A percentile compares a stretch with the other conserved stretches of the same genome.
Evolutionary conservation across 345 rosid species (phyloP).

Genomic region (Salix viminalis): DNA sequence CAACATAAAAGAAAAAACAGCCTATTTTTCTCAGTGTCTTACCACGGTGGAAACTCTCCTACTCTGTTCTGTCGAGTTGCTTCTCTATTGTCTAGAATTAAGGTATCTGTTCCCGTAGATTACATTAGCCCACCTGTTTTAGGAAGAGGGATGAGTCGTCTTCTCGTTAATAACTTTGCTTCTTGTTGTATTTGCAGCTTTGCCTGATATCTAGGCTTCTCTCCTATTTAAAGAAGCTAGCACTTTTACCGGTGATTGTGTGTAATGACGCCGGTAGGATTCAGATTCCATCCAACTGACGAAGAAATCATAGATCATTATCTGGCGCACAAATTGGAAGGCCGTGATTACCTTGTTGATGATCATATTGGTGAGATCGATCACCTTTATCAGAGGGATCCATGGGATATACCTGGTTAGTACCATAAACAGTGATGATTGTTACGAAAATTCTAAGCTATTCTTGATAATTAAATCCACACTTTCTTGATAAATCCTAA

Average conservation of each 20-base stretch:
- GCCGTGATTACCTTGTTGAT: constrained; percentile 8
- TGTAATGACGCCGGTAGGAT: constrained; percentile 5
- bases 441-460: neutral
- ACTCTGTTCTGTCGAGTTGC: too few relatives aligned
- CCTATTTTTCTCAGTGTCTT: neutral
- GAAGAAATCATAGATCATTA: constrained; percentile 22
- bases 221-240: neutral
- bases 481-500: neutral
- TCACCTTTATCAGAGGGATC: constrained; percentile 21
- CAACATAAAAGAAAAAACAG: neutral
- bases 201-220: neutral
- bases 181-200: neutral
- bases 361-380: constrained; percentile 3
- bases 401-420: constrained; percentile 36
- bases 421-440: neutral
- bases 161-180: neutral
- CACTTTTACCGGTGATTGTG: neutral
- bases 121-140: neutral
- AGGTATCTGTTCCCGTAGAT: too few relatives aligned
- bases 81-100: too few relatives aligned
- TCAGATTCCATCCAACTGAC: constrained; percentile 29
- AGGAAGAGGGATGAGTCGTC: neutral
- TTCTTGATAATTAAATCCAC: neutral
- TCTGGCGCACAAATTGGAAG: constrained; percentile 15
- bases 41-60: too few relatives aligned